Conservation (phyloP, 2,329 filamentous ascomycete species). For the Fusarium piperis region DNA sequence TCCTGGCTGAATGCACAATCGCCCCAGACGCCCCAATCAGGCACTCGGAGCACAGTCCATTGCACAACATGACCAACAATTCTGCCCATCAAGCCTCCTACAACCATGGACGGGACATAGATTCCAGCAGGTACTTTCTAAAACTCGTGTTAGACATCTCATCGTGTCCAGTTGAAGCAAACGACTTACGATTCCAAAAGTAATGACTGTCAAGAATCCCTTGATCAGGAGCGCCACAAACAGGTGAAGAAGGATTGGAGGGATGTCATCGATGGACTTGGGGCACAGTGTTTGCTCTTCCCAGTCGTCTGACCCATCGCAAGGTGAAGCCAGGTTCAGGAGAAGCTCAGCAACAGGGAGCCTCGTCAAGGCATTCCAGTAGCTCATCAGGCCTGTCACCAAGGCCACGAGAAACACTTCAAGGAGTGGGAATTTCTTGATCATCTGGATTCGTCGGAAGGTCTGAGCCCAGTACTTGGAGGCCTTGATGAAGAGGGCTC, state of each 20-base stretch:
- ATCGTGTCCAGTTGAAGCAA: background rate
- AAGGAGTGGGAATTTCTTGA: conserved; percentile 85
- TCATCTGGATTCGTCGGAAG: conserved; percentile 81
- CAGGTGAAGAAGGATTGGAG: conserved; percentile 76
- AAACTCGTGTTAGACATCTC: conserved; percentile 24
- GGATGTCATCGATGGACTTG: conserved; percentile 76
- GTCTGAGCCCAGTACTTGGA: conserved; percentile 88
- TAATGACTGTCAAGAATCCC: conserved; percentile 85
- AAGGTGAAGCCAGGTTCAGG: conserved; percentile 90
- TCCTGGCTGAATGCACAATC: conserved; percentile 75
- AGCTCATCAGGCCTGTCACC: conserved; percentile 84
- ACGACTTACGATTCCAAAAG: conserved; percentile 81
- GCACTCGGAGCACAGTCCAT: conserved; percentile 79
- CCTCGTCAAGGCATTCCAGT: conserved; percentile 93
- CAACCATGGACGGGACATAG: conserved; percentile 98
- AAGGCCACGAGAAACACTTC: conserved; percentile 91
- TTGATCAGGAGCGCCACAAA: conserved; percentile 88
- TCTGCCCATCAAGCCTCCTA: conserved; percentile 90
- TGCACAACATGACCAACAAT: conserved; percentile 88
- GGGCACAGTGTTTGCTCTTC: conserved; percentile 82
- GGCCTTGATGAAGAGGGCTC: conserved; percentile 96
- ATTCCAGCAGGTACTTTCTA: conserved; percentile 94
- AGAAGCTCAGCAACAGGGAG: conserved; percentile 90
- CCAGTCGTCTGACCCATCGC: conserved; percentile 74
- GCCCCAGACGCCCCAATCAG: conserved; percentile 77